Evolutionary conservation across 1,284 basidiomycete species (phyloP), one percentile per base, ranked within the genome.

Genomic region (Blastosporella zonata): DNA sequence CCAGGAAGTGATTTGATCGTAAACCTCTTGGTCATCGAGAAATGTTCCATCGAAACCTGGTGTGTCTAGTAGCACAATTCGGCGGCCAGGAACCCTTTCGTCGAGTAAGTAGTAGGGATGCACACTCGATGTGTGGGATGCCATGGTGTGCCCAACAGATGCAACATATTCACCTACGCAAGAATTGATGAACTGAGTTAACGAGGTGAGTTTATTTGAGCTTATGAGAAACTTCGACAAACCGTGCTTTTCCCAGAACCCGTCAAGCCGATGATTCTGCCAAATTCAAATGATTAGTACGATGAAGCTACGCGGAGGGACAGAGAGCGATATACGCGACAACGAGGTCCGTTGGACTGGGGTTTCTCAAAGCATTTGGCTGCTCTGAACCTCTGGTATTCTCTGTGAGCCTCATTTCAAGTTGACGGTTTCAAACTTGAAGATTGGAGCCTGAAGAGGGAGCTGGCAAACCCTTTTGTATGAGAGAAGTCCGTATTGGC

Each of bases 191-290:
- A 54, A 54, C 52, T 54, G 31, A n/a, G 17, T 23, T 5, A 12
- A 17, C 1, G 7, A 7, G 5, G 6, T 37, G 6, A 22, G 36
- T 22, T 37, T 13, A 15, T 12, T 2, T 15, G 21, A 21, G 5
- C 9, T 20, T 37, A 6, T 6, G 18, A 29, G 7, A 13, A 22
- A 12, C 8, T 22, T 22, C 8, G 15, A 35, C 53, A 34, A 38
- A 59, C 55, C n/a, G 52, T 54, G 43, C 57, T 59, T 36, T 59
- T 57, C 15, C 57, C 57, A n/a, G 53, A 47, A 10, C 57, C 57
- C 2, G 55, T 56, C 25, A 45, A 37, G 17, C 57, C 57, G 49
- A 59, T 57, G 9, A 57, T 37, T 22, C 36, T 37, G 31, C 13
- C 31, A 34, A 18, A 4, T 6, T 17, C 33, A 21, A 22, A 37